Evolutionary conservation across 768 basidiomycete genomes (phyloP).

Genomic region (Neoboletus brunneissimus): DNA sequence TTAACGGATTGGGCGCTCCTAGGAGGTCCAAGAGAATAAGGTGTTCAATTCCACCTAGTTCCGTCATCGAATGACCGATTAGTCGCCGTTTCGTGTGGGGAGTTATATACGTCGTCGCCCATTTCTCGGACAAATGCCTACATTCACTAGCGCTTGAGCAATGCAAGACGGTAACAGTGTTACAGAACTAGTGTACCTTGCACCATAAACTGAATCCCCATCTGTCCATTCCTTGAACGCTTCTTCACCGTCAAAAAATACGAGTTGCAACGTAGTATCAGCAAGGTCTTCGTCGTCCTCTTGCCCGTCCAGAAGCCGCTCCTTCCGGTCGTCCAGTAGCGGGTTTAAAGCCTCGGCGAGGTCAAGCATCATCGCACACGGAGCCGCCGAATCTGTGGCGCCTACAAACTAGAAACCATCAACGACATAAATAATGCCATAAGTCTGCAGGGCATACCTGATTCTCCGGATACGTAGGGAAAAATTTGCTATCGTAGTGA

Average conservation of each 20-base stretch:
- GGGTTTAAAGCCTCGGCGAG: conserved; percentile 81
- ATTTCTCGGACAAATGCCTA: conserved; percentile 87
- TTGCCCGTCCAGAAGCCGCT: conserved; percentile 50
- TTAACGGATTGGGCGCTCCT: conserved; percentile 69
- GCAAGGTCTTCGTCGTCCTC: conserved; percentile 75
- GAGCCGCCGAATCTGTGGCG: conserved; percentile 94
- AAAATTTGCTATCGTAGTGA: conserved; percentile 93
- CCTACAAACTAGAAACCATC: conserved; percentile 74
- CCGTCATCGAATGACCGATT: conserved; percentile 51
- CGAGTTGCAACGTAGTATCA: conserved; percentile 83
- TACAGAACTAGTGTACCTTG: conserved; percentile 51
- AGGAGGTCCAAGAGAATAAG: conserved; percentile 91
- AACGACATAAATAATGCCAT: conserved; percentile 4
- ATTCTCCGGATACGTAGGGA: conserved; percentile 63
- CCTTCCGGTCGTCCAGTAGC: conserved; percentile 58
- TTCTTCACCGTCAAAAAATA: conserved; percentile 98
- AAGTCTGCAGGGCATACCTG: conserved; percentile 48
- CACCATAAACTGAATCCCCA: conserved; percentile 92
- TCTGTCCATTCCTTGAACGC: conserved; percentile 89
- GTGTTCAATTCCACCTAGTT: conserved; percentile 81
- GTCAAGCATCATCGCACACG: conserved; percentile 93
- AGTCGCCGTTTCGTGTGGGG: conserved; percentile 61
- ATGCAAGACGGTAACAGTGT: neutral
- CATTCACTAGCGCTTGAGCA: neutral
- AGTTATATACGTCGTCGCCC: conserved; percentile 66